Percentiles rank a stretch among this genome's conserved stretches.
Conservation (phyloP, 2,329 filamentous ascomycete species). For the Colletotrichum sp. region DNA sequence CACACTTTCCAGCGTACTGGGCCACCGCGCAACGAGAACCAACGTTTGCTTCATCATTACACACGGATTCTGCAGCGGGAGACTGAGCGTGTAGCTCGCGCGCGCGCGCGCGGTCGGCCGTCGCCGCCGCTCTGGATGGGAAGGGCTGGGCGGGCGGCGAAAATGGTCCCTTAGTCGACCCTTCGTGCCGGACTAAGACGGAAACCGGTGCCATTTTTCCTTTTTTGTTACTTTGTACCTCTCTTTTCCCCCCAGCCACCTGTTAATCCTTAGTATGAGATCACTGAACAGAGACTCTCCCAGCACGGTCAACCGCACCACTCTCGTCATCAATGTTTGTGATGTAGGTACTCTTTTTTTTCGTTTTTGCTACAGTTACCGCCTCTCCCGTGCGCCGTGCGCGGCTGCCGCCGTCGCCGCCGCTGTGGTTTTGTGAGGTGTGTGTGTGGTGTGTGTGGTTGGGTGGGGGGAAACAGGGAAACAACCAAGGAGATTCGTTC, state of each 20-base stretch:
- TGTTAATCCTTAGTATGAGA: neutral
- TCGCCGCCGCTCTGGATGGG: neutral
- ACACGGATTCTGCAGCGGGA: slow-evolving; percentile 18
- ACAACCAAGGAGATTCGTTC: neutral
- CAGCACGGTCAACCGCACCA: neutral
- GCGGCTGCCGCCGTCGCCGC: neutral
- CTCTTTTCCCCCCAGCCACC: neutral
- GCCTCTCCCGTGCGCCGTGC: neutral
- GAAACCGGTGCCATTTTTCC: neutral
- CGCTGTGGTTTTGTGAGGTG: neutral
- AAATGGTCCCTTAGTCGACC: neutral
- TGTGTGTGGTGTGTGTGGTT: neutral
- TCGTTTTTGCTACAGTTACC: neutral
- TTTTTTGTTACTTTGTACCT: neutral
- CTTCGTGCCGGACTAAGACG: neutral
- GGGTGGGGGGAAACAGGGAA: neutral
- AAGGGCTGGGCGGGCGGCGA: neutral
- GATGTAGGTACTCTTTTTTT: neutral
- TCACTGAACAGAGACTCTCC: neutral
- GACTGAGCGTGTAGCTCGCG: neutral
- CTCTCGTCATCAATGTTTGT: neutral
- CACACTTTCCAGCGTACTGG: neutral
- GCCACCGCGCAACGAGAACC: neutral
- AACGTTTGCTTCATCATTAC: neutral
- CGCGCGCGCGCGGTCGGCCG: neutral